These are phyloP conservation scores for Trichosporon sp. DNA, from an alignment of 1,284 basidiomycete species.

Conservation along the genomic window DNA sequence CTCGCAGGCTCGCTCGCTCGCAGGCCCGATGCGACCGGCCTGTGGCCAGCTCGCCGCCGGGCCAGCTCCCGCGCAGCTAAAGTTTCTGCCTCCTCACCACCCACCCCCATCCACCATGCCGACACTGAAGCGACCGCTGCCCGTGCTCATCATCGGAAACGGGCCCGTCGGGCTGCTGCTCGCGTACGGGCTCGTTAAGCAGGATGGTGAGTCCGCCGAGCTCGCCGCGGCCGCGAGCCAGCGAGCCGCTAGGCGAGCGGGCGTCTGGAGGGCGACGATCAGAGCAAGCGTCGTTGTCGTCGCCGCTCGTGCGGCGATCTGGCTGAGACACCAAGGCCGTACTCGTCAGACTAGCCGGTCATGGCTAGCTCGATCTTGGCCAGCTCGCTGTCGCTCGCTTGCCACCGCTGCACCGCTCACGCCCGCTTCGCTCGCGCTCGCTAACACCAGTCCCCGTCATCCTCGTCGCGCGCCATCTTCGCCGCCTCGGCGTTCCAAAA, in stretches of 20 bases:
- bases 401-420: too few relatives aligned
- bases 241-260: not conserved
- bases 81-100: not conserved
- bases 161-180: conserved; percentile 26
- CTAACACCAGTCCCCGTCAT: conserved; percentile 25
- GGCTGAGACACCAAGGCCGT: not conserved
- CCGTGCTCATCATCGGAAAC: conserved; percentile 25
- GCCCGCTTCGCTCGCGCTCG: not conserved
- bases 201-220: conserved; percentile 18
- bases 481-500: conserved; percentile 27
- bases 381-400: too few relatives aligned
- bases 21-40: too few relatives aligned
- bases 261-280: too few relatives aligned
- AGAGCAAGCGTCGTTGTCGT: not conserved
- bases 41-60: too few relatives aligned
- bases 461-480: conserved; percentile 23
- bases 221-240: too few relatives aligned
- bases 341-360: too few relatives aligned
- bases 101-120: not conserved
- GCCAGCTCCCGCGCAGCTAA: not conserved
- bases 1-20: too few relatives aligned
- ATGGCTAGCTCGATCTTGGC: too few relatives aligned
- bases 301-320: not conserved
- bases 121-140: conserved; percentile 9
- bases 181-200: conserved; percentile 20